A percentile compares a stretch with the other conserved stretches of the same genome.
These are phyloP conservation scores for Acacia melanoxylon DNA, from an alignment of 306 rosid genomes.

Conservation along the genomic window DNA sequence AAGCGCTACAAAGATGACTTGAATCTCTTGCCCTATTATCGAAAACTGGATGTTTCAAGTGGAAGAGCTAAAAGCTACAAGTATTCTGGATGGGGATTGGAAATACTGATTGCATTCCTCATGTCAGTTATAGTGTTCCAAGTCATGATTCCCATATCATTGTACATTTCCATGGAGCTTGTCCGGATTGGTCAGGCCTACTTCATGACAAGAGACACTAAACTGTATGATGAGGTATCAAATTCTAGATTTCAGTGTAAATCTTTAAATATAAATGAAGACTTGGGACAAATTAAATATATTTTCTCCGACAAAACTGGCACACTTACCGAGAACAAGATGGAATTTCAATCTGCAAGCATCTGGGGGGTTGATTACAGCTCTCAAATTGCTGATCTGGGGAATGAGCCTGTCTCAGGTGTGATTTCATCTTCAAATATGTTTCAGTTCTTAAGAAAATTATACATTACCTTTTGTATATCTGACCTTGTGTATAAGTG, in stretches of 20 bases:
- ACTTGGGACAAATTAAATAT: conserved; percentile 90
- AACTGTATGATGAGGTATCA: conserved; percentile 76
- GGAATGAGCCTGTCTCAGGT: conserved; percentile 62
- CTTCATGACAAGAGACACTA: conserved; percentile 77
- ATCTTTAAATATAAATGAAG: conserved; percentile 92
- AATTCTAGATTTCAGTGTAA: conserved; percentile 88
- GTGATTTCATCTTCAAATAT: conserved; percentile 4
- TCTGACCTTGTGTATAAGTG: conserved; percentile 3
- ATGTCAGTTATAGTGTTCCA: conserved; percentile 95
- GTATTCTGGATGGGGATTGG: conserved; percentile 78
- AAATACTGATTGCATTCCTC: conserved; percentile 80
- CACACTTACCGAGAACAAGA: conserved; percentile 95
- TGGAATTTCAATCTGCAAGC: conserved; percentile 95
- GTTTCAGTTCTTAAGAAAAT: background rate
- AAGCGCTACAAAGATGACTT: conserved; percentile 51
- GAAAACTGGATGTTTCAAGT: conserved; percentile 50
- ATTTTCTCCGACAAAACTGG: conserved; percentile 97
- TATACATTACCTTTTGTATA: background rate
- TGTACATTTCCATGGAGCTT: conserved; percentile 97
- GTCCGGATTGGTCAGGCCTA: conserved; percentile 93
- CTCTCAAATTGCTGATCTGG: conserved; percentile 32
- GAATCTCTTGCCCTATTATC: conserved; percentile 63
- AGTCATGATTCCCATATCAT: conserved; percentile 95
- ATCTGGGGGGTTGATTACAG: conserved; percentile 85
- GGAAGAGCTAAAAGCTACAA: conserved; percentile 46